Evolutionary conservation across 805 yeast species (phyloP), one percentile per base, ranked within the genome.

Genomic region (Kazachstania kunashirensis): DNA sequence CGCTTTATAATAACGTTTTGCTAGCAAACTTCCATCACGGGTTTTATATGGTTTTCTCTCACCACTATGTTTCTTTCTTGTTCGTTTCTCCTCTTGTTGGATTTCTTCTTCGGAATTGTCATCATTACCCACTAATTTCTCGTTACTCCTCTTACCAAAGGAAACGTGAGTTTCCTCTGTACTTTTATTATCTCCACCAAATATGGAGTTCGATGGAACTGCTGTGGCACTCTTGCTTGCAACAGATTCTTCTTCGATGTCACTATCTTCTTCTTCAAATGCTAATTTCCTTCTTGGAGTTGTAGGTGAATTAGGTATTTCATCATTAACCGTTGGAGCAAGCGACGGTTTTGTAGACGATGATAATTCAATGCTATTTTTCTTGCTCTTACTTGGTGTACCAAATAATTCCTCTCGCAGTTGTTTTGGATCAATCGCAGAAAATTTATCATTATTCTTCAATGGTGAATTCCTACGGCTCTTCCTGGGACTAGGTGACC

Each of bases 401-500:
- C 49, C 51, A 43, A 58, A 57, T 12, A 58, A 31, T 19, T 52
- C 44, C 32, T 46, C 42, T 27, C 55, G 48, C 33, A 58, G 37
- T 3, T 49, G 51, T 7, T 44, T 39, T 2, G 63, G 63, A 35
- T 57, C 52, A 24, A 41, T 48, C 1, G 54, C 45, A 5, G 52
- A 47, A 33, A 57, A 57, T 10, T 50, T 42, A 11, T 44, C 54
- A 4, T 45, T 44, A 19, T 40, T 39, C 32, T 49, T 47, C 35
- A 55, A 13, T 33, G 55, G 43, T 20, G 47, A 36, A 12, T 31
- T 26, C 34, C 27, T 37, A 39, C 4, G 40, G 13, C 14, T 26
- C 33, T 24, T 33, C 37, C 49, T 47, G 24, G 59, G 57, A 33
- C 57, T 55, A 14, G 57, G 57, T 6, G 58, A 46, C 56, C 60